Evolutionary conservation across 139 green algal genomes (phyloP), one percentile per base, ranked within the genome.

Genomic region (Ettlia oleoabundans): DNA sequence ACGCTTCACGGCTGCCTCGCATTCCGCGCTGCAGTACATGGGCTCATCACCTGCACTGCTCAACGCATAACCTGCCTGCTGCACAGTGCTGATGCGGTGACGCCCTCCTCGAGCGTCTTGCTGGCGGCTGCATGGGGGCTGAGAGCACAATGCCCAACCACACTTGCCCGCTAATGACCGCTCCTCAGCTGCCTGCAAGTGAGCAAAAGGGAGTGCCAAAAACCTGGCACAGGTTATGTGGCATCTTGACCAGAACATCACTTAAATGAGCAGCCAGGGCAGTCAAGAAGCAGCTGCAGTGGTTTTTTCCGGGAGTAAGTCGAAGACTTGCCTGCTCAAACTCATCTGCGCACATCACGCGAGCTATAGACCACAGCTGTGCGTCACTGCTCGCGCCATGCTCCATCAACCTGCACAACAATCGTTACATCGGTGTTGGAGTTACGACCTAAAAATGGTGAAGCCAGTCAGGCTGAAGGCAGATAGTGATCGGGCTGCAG

Each of bases 391-490:
- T 24, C 1, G 69, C 75, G 15, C 42, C 64, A 26, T 35, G 43
- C 32, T 86, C 82, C 53, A 86, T 80, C 51, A 83, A 43, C 43
- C 82, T 86, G 76, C 76, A 76, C n/a, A n/a, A n/a, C n/a, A n/a
- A n/a, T n/a, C n/a, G n/a, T n/a, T n/a, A n/a, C n/a, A n/a, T n/a
- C n/a, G n/a, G n/a, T n/a, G n/a, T n/a, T n/a, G n/a, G n/a, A n/a
- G n/a, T n/a, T n/a, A n/a, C n/a, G n/a, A n/a, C n/a, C n/a, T n/a
- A n/a, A n/a, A n/a, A n/a, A n/a, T n/a, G n/a, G n/a, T n/a, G n/a
- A n/a, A n/a, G n/a, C n/a, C n/a, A n/a, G n/a, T n/a, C 58, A 67
- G 37, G n/a, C 42, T 41, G 30, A 37, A 61, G 40, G 22, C 28
- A 76, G 26, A 68, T 38, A 33, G 3, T 26, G 5, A 3, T 22